Evolutionary conservation across 2,329 filamentous ascomycete species (phyloP).

Genomic region (Beauveria asiatica): DNA sequence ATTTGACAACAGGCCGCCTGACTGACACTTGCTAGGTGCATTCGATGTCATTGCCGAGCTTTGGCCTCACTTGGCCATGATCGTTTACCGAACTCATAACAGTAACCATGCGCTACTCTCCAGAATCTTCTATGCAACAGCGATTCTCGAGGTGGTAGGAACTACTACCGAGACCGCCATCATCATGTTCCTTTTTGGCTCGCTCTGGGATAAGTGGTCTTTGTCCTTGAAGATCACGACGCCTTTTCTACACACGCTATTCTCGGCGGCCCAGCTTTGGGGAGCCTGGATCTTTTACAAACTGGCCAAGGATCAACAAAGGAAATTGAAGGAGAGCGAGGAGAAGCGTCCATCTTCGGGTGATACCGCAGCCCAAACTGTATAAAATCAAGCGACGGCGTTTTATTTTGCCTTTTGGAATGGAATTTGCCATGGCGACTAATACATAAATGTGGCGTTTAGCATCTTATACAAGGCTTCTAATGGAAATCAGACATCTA

Average conservation of each 20-base stretch:
- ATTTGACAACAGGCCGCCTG: neutral
- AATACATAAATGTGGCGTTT: neutral
- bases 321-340: neutral
- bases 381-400: neutral
- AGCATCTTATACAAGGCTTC: neutral
- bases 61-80: constrained; percentile 12
- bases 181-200: constrained; percentile 11
- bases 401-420: neutral
- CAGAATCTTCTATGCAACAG: constrained; percentile 9
- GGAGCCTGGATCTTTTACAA: constrained; percentile 12
- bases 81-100: constrained; percentile 5
- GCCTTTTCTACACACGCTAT: constrained; percentile 7
- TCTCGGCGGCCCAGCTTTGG: constrained; percentile 11
- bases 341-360: constrained; percentile 6
- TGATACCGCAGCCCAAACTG: neutral
- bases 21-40: constrained; percentile 6
- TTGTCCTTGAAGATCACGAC: constrained; percentile 6
- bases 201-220: constrained; percentile 11
- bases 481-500: neutral
- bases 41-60: constrained; percentile 11
- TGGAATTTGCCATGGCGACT: neutral
- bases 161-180: constrained; percentile 8
- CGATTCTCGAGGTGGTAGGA: constrained; percentile 3
- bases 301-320: constrained; percentile 3
- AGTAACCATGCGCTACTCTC: constrained; percentile 4